These are phyloP conservation scores for Bisporella sp. DNA, from an alignment of 2,329 filamentous ascomycete species.

Conservation along the genomic window DNA sequence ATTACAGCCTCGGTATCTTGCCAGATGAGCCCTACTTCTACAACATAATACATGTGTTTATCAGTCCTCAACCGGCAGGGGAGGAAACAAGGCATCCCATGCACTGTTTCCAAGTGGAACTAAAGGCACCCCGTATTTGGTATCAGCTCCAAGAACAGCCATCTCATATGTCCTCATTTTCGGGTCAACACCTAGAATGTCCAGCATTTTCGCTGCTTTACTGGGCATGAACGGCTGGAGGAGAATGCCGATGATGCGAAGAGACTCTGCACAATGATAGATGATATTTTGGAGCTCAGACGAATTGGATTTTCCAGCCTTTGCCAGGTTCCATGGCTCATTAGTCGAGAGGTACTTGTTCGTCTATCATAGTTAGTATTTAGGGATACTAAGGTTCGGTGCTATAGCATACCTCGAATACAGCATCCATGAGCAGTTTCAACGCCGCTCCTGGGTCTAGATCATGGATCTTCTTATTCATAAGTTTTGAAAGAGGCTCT, in stretches of 20 bases:
- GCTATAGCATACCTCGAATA: slow-evolving; percentile 46
- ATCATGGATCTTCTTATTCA: slow-evolving; percentile 51
- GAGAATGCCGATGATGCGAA: slow-evolving; percentile 76
- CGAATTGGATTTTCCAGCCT: slow-evolving; percentile 21
- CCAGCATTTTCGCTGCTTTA: slow-evolving; percentile 66
- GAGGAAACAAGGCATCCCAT: slow-evolving; percentile 45
- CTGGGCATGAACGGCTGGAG: slow-evolving; percentile 86
- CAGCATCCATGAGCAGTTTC: slow-evolving; percentile 52
- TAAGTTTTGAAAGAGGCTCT: slow-evolving; percentile 31
- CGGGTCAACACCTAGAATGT: slow-evolving; percentile 65
- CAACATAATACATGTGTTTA: too few species aligned
- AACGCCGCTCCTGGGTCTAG: slow-evolving; percentile 61
- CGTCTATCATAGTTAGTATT: slow-evolving; percentile 35
- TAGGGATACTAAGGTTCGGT: neutral
- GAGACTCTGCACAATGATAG: slow-evolving; percentile 65
- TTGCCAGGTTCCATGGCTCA: slow-evolving; percentile 60
- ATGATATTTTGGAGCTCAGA: slow-evolving; percentile 36
- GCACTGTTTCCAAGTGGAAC: slow-evolving; percentile 29
- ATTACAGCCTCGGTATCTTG: too few species aligned
- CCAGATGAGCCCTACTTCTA: too few species aligned
- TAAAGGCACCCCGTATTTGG: slow-evolving; percentile 52
- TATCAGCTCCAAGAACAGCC: slow-evolving; percentile 57
- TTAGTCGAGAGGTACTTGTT: slow-evolving; percentile 60
- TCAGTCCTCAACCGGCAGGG: slow-evolving; percentile 36
- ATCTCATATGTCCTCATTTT: slow-evolving; percentile 56